phyloP scores from a whole-genome alignment of 2,329 filamentous ascomycete genomes.

The Cryphonectria parasitica region DNA sequence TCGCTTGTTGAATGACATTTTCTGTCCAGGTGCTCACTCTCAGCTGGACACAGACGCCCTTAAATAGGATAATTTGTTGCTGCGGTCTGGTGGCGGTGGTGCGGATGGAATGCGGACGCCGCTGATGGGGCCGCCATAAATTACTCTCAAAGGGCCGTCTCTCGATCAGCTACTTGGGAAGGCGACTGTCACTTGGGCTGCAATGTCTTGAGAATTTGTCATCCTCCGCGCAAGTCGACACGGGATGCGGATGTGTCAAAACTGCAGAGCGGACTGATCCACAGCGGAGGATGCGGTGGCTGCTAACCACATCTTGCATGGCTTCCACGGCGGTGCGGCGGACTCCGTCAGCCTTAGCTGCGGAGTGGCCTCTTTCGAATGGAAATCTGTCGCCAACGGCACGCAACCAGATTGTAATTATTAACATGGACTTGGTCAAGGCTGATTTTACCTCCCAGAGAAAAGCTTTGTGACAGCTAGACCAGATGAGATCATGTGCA shows the following conservation, averaged over 20 bases:
- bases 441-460: neutral
- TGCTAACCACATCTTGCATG: neutral
- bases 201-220: neutral
- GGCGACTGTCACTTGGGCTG: neutral
- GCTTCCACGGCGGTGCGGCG: neutral
- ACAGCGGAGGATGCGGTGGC: neutral
- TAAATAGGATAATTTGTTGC: neutral
- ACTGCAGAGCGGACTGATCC: neutral
- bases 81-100: neutral
- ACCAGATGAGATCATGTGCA: neutral
- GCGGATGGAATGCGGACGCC: neutral
- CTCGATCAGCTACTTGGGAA: too few relatives aligned
- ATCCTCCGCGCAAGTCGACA: neutral
- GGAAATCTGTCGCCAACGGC: neutral
- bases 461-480: neutral
- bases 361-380: neutral
- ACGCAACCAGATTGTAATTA: neutral
- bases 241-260: neutral
- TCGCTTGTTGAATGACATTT: neutral
- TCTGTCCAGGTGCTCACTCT: neutral
- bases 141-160: neutral
- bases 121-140: neutral
- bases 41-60: neutral
- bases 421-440: neutral
- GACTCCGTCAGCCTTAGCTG: neutral